Base-by-base conservation (phyloP, 495 filamentous ascomycete genomes). In the Xylaria sp. region DNA sequence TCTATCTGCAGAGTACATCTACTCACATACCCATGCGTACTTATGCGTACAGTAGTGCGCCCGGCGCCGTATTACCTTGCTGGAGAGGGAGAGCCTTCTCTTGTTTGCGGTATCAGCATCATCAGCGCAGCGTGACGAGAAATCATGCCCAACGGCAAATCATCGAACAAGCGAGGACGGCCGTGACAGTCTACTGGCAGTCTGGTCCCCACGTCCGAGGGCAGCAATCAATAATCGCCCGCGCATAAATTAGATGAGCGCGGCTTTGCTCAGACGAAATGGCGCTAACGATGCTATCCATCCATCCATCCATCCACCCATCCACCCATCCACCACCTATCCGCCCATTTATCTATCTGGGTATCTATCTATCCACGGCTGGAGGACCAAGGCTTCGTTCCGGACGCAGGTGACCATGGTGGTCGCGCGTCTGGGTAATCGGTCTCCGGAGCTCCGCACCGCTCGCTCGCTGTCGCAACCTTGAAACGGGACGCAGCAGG, bases 401-500 rank as follows among this genome's bases (percentile, higher is more conserved):
- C 50, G 66, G 66, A 44, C 11, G 21, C 52, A 68, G 43, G 24
- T 66, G 5, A 31, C 21, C 26, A 52, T 19, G 44, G 35, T 40
- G 48, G 19, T 66, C 46, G 4, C 4, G 21, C 24, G 14, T 46
- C 17, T 63, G 33, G 24, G 58, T 35, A 40, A 41, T 55, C 59
- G 58, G 68, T 43, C 33, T 50, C 68, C 68, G 44, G 68, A 43
- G 15, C 48, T 66, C 59, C 68, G 61, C 48, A 66, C 37, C 48
- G 66, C 55, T 61, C 48, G 66, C 55, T 61, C 37, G 21, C 61
- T 37, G 58, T 52, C 61, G 61, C 61, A 62, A 37, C 44, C 53
- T 61, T 31, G 55, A 41, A 26, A 52, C 43, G 55, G 55, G 52
- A 37, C 11, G 67, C 41, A 61, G 57, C 67, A 61, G 67, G 46